Evolutionary conservation across 306 rosid genomes (phyloP), one percentile per base, ranked within the genome.

Genomic region (Begonia fuchsioides): DNA sequence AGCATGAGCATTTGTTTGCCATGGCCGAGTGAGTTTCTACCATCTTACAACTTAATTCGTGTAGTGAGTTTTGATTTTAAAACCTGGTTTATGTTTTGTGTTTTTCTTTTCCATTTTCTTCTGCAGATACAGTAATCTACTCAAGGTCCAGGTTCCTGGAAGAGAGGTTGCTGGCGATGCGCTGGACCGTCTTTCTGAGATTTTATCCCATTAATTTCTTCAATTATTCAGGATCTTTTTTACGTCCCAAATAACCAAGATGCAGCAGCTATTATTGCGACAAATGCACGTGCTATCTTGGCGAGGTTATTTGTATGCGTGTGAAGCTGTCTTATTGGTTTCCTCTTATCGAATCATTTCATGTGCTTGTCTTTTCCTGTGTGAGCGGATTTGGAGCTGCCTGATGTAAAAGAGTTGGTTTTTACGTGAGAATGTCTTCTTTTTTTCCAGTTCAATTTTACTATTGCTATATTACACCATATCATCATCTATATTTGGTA

Each of bases 111-210:
- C 58, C 58, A 51, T 47, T 45, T 68, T 70, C 44, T 56, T 66
- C 63, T 56, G 38, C 78, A 92, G 98, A 83, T 92, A 92, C 50
- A 55, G 70, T 53, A 73, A 77, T 66, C 98, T 92, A 66, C 79
- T 92, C 17, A 75, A 75, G 52, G 93, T 92, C 53, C 94, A 74
- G 61, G 96, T 92, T 66, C 94, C 87, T 0, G 96, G 98, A 55
- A 73, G 98, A 58, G 98, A 92, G 52, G 72, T 85, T 69, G 86
- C 94, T 17, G 76, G 74, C 7, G 96, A 92, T 43, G 87, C 87
- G 16, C 85, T 69, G 32, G 84, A 67, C 32, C 83, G 96, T 44
- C 60, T 79, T 45, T 69, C 83, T 2, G 83, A 85, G 62, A 58
- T 90, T 53, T 59, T 90, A 60, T 69, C 81, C 51, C 58, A 26